Evolutionary conservation across 176 grass and related monocot genomes (phyloP).

Genomic region (Eragrostis curvula): DNA sequence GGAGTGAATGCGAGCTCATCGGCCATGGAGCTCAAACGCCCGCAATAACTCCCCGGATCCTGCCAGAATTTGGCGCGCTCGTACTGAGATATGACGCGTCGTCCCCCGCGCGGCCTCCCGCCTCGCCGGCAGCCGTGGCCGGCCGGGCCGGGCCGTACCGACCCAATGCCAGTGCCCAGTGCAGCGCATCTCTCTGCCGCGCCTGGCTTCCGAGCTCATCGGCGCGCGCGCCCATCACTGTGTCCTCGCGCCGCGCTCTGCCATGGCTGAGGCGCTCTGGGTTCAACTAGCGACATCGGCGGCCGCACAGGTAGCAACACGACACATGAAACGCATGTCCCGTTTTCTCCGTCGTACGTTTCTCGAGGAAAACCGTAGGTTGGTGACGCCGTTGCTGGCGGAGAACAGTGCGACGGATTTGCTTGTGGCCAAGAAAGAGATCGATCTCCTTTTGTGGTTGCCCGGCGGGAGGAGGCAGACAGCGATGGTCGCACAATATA

Average conservation of each 20-base stretch:
- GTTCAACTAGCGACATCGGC: too few species aligned
- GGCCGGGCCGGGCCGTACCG: background rate
- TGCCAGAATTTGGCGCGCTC: background rate
- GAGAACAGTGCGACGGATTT: too few species aligned
- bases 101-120: background rate
- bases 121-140: background rate
- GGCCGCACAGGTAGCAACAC: too few species aligned
- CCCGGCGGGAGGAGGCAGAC: too few species aligned
- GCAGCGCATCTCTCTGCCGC: background rate
- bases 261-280: background rate
- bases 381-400: too few species aligned
- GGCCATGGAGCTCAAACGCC: too few species aligned
- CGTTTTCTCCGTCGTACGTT: background rate
- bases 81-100: background rate
- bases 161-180: too few species aligned
- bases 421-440: too few species aligned
- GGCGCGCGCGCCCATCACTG: too few species aligned
- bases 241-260: too few species aligned
- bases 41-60: conserved; percentile 34
- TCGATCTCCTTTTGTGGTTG: too few species aligned
- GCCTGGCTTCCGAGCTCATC: background rate
- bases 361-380: background rate
- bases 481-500: too few species aligned
- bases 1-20: background rate
- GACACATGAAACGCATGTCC: conserved; percentile 7